Percentiles rank a stretch among this genome's conserved stretches.
phyloP scores from a whole-genome alignment of 805 yeast genomes.

The Novakomyces olei region DNA sequence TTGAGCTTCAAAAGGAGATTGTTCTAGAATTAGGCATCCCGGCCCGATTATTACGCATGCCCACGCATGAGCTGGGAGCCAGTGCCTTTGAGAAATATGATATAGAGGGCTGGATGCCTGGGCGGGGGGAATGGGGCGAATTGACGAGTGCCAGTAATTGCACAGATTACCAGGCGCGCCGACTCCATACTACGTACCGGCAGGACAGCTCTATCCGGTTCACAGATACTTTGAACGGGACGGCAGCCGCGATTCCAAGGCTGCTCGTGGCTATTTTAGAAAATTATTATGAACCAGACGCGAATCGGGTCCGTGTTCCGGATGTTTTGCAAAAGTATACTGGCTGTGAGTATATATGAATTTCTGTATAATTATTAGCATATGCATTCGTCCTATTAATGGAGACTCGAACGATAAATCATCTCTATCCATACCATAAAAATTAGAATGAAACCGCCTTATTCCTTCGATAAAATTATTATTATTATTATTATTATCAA shows the following conservation, averaged over 20 bases:
- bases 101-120: slow-evolving; percentile 97
- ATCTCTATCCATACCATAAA: too few species aligned
- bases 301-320: slow-evolving; percentile 39
- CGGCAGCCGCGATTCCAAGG: slow-evolving; percentile 89
- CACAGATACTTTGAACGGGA: slow-evolving; percentile 78
- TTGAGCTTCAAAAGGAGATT: slow-evolving; percentile 41
- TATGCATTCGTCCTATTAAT: too few species aligned
- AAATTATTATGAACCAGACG: slow-evolving; percentile 44
- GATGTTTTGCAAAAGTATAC: slow-evolving; percentile 43
- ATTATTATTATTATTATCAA: too few species aligned
- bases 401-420: too few species aligned
- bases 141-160: slow-evolving; percentile 80
- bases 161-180: slow-evolving; percentile 69
- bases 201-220: slow-evolving; percentile 19
- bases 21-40: slow-evolving; percentile 46
- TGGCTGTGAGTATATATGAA: slow-evolving; percentile 24
- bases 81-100: slow-evolving; percentile 85
- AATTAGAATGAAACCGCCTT: too few species aligned
- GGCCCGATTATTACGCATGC: slow-evolving; percentile 73
- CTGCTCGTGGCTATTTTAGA: slow-evolving; percentile 77
- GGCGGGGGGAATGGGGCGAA: slow-evolving; percentile 83
- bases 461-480: too few species aligned
- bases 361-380: too few species aligned
- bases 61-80: slow-evolving; percentile 73
- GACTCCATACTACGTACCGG: slow-evolving; percentile 46